Percentiles rank a stretch among this genome's conserved stretches.
Evolutionary conservation across 768 basidiomycete species (phyloP).

Genomic region (Mycena polygramma): DNA sequence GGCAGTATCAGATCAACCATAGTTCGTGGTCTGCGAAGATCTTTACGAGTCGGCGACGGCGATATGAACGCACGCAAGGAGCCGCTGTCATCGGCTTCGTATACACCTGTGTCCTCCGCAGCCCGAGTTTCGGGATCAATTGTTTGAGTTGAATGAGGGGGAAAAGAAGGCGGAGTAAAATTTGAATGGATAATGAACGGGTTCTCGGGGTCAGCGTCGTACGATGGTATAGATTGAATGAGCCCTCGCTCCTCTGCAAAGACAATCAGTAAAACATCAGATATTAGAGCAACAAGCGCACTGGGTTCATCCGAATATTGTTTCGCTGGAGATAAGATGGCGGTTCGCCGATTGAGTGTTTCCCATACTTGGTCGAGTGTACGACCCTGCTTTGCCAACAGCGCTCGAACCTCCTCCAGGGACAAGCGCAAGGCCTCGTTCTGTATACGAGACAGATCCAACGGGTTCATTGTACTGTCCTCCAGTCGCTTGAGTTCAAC

Average conservation of each 20-base stretch:
- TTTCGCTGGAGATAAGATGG: constrained; percentile 1
- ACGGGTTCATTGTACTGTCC: not conserved
- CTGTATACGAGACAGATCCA: not conserved
- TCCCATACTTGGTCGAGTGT: not conserved
- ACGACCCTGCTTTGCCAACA: not conserved
- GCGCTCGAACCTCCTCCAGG: constrained; percentile 7
- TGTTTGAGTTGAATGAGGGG: not conserved
- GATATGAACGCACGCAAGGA: not conserved
- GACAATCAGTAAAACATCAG: not conserved
- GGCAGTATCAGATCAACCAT: not conserved
- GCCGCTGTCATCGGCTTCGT: constrained; percentile 3
- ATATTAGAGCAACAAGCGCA: not conserved
- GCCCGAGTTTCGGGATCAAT: constrained; percentile 7
- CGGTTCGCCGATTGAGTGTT: constrained; percentile 2
- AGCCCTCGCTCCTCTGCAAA: too few species aligned
- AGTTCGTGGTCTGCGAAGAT: not conserved
- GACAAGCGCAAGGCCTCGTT: constrained; percentile 8
- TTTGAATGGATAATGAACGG: constrained; percentile 6
- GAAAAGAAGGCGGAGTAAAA: not conserved
- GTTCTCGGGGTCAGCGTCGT: constrained; percentile 1
- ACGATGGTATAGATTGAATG: not conserved
- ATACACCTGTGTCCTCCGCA: constrained; percentile 5
- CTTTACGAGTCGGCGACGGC: not conserved
- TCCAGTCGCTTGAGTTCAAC: not conserved
- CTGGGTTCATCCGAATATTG: not conserved